Evolutionary conservation across 108 stramenopile genomes (phyloP).

Genomic region (Nitzschia inconspicua): DNA sequence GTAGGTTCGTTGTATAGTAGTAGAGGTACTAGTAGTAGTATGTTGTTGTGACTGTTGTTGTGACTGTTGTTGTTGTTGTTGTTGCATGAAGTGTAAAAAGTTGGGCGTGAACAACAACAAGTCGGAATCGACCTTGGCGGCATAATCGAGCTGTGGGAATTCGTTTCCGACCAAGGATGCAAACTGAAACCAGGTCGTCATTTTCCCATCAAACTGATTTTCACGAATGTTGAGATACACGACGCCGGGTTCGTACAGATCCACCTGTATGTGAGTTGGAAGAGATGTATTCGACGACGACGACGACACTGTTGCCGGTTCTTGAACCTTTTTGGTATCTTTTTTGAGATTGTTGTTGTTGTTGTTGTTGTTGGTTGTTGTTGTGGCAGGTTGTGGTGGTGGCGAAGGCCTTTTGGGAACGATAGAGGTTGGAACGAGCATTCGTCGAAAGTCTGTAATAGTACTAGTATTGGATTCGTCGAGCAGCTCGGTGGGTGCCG

Average conservation of each 20-base stretch:
- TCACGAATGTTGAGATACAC: slow-evolving; percentile 39
- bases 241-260: slow-evolving; percentile 14
- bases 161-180: slow-evolving; percentile 14
- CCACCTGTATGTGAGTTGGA: not conserved
- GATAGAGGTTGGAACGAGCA: not conserved
- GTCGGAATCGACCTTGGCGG: slow-evolving; percentile 38
- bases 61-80: not conserved
- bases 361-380: not conserved
- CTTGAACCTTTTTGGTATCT: not conserved
- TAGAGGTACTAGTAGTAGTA: not conserved
- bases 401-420: not conserved
- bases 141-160: slow-evolving; percentile 25
- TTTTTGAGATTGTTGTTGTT: not conserved
- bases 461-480: too few species aligned
- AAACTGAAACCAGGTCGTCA: slow-evolving; percentile 36
- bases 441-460: slow-evolving; percentile 4
- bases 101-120: slow-evolving; percentile 23
- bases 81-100: slow-evolving; percentile 12
- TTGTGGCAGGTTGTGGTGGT: not conserved
- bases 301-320: too few species aligned
- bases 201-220: slow-evolving; percentile 46
- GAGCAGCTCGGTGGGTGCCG: slow-evolving; percentile 1
- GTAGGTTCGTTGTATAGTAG: not conserved
- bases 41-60: not conserved
- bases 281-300: not conserved